These are phyloP conservation scores for Mycosphaerella sp. DNA, from an alignment of 2,329 filamentous ascomycete genomes.

Conservation along the genomic window DNA sequence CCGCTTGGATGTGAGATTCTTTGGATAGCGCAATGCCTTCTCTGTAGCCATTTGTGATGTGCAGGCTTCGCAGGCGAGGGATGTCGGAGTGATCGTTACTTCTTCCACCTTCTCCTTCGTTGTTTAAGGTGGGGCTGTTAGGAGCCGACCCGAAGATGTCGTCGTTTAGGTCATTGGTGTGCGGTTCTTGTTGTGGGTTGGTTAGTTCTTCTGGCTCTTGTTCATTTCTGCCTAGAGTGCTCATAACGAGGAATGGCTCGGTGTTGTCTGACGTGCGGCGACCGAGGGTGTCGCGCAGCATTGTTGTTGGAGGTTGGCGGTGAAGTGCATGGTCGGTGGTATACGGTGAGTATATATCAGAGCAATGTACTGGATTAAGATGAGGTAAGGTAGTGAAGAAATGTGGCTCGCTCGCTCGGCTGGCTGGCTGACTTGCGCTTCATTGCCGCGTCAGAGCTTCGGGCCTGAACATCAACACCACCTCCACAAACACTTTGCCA, in stretches of 20 bases:
- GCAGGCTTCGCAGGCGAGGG: slow-evolving; percentile 64
- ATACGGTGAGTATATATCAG: neutral
- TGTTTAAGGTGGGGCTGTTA: slow-evolving; percentile 30
- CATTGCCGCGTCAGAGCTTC: neutral
- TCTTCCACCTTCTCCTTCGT: neutral
- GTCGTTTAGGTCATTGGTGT: slow-evolving; percentile 33
- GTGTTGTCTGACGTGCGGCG: slow-evolving; percentile 11
- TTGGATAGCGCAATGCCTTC: slow-evolving; percentile 78
- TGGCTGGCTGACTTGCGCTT: neutral
- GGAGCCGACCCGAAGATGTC: slow-evolving; percentile 45
- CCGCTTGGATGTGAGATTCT: slow-evolving; percentile 66
- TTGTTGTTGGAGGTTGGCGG: slow-evolving; percentile 4
- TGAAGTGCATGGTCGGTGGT: neutral
- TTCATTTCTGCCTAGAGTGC: slow-evolving; percentile 8
- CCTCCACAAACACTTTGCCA: neutral
- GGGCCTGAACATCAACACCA: neutral
- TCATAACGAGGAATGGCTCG: slow-evolving; percentile 21
- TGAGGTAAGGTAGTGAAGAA: neutral
- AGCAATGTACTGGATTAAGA: neutral
- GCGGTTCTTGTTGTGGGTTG: neutral
- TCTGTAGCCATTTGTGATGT: slow-evolving; percentile 81
- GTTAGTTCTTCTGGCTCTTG: neutral
- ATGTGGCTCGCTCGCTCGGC: neutral
- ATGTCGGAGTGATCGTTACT: slow-evolving; percentile 56
- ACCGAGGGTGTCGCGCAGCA: slow-evolving; percentile 29